Evolutionary conservation across 495 filamentous ascomycete genomes (phyloP).

Genomic region (Talaromyces trachyspermus): DNA sequence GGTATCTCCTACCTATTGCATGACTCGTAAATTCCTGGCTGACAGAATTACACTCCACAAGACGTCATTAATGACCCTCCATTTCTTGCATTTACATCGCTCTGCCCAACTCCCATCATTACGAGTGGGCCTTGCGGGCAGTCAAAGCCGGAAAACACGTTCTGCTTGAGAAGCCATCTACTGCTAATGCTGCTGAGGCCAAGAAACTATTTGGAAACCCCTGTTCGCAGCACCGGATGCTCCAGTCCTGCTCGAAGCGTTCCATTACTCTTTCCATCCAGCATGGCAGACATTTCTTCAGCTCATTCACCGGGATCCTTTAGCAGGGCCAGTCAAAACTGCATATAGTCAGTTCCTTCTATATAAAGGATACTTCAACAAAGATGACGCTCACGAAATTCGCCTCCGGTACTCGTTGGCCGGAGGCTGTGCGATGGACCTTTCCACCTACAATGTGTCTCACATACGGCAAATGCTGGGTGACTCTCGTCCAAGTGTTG

Average conservation of each 20-base stretch:
- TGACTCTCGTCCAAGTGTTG: slow-evolving; percentile 18
- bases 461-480: slow-evolving; percentile 33
- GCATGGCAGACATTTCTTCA: slow-evolving; percentile 43
- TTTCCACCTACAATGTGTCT: slow-evolving; percentile 43
- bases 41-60: slow-evolving; percentile 9
- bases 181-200: slow-evolving; percentile 33
- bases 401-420: slow-evolving; percentile 44
- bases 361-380: slow-evolving; percentile 4
- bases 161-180: slow-evolving; percentile 42
- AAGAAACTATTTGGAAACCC: slow-evolving; percentile 26
- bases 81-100: slow-evolving; percentile 44
- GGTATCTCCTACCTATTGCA: slow-evolving; percentile 20
- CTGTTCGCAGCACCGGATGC: slow-evolving; percentile 17
- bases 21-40: too few relatives aligned
- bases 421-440: slow-evolving; percentile 54
- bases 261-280: slow-evolving; percentile 51
- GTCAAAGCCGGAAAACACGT: slow-evolving; percentile 40
- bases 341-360: slow-evolving; percentile 12
- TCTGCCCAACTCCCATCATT: slow-evolving; percentile 41
- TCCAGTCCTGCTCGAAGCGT: slow-evolving; percentile 52
- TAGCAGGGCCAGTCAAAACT: slow-evolving; percentile 4
- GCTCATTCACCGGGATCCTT: slow-evolving; percentile 25
- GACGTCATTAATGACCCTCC: slow-evolving; percentile 31
- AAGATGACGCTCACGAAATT: slow-evolving; percentile 55
- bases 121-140: slow-evolving; percentile 34